These are phyloP conservation scores for Phytophthora fragariaefolia DNA, from an alignment of 352 stramenopile genomes.

Conservation along the genomic window DNA sequence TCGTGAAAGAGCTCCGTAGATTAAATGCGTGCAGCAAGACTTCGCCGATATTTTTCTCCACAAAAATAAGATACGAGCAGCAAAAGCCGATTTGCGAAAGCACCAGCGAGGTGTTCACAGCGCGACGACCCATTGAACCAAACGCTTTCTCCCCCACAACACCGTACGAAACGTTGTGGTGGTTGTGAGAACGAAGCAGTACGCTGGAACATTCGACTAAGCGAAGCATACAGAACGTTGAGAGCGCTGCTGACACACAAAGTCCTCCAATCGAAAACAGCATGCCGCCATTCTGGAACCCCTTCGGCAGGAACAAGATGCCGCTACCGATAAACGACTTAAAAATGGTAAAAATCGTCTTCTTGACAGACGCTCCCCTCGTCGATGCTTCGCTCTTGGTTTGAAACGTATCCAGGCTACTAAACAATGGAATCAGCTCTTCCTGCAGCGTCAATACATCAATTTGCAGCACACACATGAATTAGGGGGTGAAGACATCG, in stretches of 20 bases:
- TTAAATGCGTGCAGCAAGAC: constrained; percentile 59
- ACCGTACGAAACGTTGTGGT: constrained; percentile 55
- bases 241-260: constrained; percentile 54
- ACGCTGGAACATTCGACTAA: constrained; percentile 55
- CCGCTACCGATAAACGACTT: constrained; percentile 75
- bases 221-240: constrained; percentile 66
- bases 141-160: constrained; percentile 56
- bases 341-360: constrained; percentile 72
- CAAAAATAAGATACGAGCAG: constrained; percentile 78
- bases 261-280: constrained; percentile 61
- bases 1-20: constrained; percentile 38
- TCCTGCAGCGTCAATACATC: constrained; percentile 7
- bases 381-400: constrained; percentile 27
- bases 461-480: neutral
- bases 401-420: constrained; percentile 11
- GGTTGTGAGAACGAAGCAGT: constrained; percentile 27
- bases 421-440: constrained; percentile 31
- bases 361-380: constrained; percentile 37
- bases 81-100: constrained; percentile 73
- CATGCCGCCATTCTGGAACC: constrained; percentile 72
- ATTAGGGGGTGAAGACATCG: neutral
- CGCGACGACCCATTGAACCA: constrained; percentile 42
- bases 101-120: constrained; percentile 69
- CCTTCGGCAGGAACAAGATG: constrained; percentile 67
- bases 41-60: constrained; percentile 68